phyloP scores from a whole-genome alignment of 306 rosid genomes.

The Acacia melanoxylon region DNA sequence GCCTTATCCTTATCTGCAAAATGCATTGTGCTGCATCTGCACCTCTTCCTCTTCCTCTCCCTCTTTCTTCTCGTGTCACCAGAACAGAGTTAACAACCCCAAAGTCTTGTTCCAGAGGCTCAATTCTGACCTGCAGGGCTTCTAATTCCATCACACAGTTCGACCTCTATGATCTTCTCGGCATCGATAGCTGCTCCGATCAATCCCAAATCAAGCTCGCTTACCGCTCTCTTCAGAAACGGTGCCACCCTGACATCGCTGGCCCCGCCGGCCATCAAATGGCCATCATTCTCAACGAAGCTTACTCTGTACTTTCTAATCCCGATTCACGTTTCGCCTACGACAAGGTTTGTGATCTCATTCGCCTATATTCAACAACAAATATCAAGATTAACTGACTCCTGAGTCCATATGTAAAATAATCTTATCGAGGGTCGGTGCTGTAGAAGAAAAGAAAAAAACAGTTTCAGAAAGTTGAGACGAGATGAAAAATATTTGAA shows the following conservation, averaged over 20 bases:
- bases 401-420: not conserved
- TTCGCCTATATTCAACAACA: not conserved
- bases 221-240: constrained; percentile 78
- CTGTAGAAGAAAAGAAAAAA: not conserved
- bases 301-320: constrained; percentile 76
- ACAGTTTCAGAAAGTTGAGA: not conserved
- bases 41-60: constrained; percentile 4
- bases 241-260: constrained; percentile 90
- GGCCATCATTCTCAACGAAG: constrained; percentile 91
- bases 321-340: constrained; percentile 70
- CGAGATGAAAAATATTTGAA: not conserved
- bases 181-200: constrained; percentile 66
- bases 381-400: no score
- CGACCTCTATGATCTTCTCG: constrained; percentile 88
- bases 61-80: constrained; percentile 1
- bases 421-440: not conserved
- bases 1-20: not conserved
- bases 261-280: constrained; percentile 92
- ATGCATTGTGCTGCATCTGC: constrained; percentile 34
- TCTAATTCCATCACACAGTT: constrained; percentile 44
- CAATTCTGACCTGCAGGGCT: constrained; percentile 43
- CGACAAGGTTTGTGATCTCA: constrained; percentile 55
- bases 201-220: constrained; percentile 69
- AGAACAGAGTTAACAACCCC: constrained; percentile 11
- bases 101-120: constrained; percentile 10